Base-by-base conservation (phyloP, 2,329 filamentous ascomycete species). In the Aureobasidium pullulans region DNA sequence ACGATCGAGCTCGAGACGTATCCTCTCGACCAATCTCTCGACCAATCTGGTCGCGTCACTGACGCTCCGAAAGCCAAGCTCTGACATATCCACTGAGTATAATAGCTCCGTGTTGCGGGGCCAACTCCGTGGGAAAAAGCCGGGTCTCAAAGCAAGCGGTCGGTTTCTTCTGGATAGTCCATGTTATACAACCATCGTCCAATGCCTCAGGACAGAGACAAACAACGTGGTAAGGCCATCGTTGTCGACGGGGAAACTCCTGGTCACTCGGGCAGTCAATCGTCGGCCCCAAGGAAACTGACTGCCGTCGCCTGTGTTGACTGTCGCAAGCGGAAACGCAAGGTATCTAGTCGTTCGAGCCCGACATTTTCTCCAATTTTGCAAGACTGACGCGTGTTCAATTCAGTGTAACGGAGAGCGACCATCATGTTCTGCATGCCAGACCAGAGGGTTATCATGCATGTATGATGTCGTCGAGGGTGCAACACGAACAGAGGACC, bases 111-210 rank as follows among this genome's bases (percentile, higher is more conserved):
- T 29, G 23, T 8, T 43, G 52, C 52, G 52, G 52, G 42, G 39
- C 52, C 52, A 56, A 56, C 52, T 57, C 54, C 54, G 54, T 57
- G 54, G 54, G 11, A 57, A 48, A 57, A 57, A 57, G 42, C 43
- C 54, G 54, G 54, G 23, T 39, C 34, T 6, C 10, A 40, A 36
- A 48, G 23, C 8, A 43, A 48, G 42, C 40, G 32, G 31, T 48
- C 43, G 31, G 54, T 31, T 57, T 43, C 54, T 57, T 28, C 40
- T 39, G 42, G 34, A 57, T 48, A 57, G 42, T 37, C 13, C 10
- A 46, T n/a, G 32, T 56, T 16, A 37, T 46, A 44, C 32, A 23
- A 31, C 9, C 42, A 48, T 37, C 11, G 32, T 32, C n/a, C 42
- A 57, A 57, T 57, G 54, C 54, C 54, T 47, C 54, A 47, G 54